Evolutionary conservation across 371 early-diverging fungal genomes (phyloP), one percentile per base, ranked within the genome.

Genomic region (Actinomortierella wolfii): DNA sequence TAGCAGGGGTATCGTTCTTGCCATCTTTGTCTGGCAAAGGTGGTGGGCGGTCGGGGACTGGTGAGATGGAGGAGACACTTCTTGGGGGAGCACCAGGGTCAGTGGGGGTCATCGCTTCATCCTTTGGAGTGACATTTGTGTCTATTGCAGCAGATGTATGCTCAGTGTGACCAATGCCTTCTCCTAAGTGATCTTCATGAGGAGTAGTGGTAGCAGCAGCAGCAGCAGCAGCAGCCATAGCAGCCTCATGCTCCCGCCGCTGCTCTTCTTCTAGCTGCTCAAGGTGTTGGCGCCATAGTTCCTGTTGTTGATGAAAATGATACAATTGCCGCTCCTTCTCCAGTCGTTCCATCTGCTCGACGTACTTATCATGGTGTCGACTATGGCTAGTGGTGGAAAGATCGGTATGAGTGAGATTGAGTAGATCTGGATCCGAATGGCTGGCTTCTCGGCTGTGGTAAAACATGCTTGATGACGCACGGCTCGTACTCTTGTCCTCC

Each of bases 381-480:
- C 59, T 54, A 41, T 60, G 59, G 8, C 48, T 54, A 15, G 57
- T 34, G 34, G 34, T 34, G 34, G 34, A 34, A 11, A 11, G n/a
- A n/a, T n/a, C 34, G 4, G 34, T 11, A 34, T 34, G 34, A 34
- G 34, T 34, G 34, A 34, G 34, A 4, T 4, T 34, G 34, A 6
- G 57, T 3, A 73, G 34, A 40, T 73, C 74, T 5, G 74, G 74
- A 17, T 73, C 74, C 0, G 74, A 73, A 1, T 44, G 53, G 46
- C 74, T 73, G 17, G 52, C 74, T 17, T 73, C 74, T 13, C 63
- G 59, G 2, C 59, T 59, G 40, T 73, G 74, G 40, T 73, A 71
- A 17, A 71, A 66, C 26, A 34, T 34, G 34, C 34, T 34, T 11
- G 34, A 34, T 34, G n/a, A n/a, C n/a, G n/a, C n/a, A n/a, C n/a